These are phyloP conservation scores for Marasmius oreades DNA, from an alignment of 1,284 basidiomycete species.

Conservation along the genomic window DNA sequence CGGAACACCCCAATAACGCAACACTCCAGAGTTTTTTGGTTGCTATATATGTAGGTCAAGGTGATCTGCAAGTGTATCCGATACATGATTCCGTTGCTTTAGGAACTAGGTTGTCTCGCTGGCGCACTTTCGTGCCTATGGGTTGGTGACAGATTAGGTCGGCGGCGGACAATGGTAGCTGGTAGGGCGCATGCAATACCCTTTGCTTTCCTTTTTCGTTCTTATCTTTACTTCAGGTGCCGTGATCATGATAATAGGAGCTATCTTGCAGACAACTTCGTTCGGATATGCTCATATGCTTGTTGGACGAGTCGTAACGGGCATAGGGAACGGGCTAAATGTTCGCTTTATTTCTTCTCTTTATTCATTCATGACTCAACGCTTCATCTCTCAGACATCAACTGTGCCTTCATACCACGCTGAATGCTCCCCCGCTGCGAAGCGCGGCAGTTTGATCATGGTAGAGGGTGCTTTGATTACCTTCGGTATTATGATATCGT, in stretches of 20 bases:
- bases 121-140: constrained; percentile 52
- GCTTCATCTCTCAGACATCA: constrained; percentile 41
- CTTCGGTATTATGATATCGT: constrained; percentile 70
- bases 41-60: constrained; percentile 44
- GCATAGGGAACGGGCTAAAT: constrained; percentile 68
- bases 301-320: constrained; percentile 59
- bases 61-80: neutral
- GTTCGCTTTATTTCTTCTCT: constrained; percentile 28
- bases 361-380: no score
- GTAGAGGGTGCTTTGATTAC: constrained; percentile 68
- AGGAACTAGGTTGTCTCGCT: constrained; percentile 53
- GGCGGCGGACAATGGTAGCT: constrained; percentile 47
- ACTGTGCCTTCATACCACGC: constrained; percentile 64
- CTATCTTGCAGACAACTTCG: constrained; percentile 53
- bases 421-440: constrained; percentile 59
- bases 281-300: constrained; percentile 55
- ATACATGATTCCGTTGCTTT: neutral
- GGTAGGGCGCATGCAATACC: constrained; percentile 18
- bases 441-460: constrained; percentile 65
- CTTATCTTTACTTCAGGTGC: constrained; percentile 3
- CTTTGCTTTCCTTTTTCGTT: neutral
- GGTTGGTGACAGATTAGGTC: constrained; percentile 51
- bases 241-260: constrained; percentile 59
- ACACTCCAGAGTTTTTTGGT: constrained; percentile 54
- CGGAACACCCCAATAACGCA: constrained; percentile 38